Conservation (phyloP, 257 asterid genomes). For the Linaria vulgaris region DNA sequence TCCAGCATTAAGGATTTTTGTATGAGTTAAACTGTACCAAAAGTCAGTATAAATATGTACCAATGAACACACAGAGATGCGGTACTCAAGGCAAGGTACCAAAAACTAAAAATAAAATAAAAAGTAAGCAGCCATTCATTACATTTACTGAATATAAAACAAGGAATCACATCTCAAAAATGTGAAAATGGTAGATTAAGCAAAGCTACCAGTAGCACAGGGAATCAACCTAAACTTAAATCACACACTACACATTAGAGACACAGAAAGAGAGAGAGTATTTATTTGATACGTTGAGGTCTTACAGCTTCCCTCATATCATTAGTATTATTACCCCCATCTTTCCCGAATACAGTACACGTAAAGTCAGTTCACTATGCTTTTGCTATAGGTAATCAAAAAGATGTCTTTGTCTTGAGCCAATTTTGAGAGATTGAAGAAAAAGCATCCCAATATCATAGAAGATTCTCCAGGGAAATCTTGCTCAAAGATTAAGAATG, state of each 20-base stretch:
- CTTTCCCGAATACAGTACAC: not conserved
- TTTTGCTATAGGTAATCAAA: not conserved
- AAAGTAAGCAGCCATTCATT: conserved; percentile 7
- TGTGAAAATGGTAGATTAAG: not conserved
- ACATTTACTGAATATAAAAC: not conserved
- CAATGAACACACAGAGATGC: not conserved
- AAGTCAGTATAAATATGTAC: conserved; percentile 1
- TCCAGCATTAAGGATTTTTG: not conserved
- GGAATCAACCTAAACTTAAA: conserved; percentile 6
- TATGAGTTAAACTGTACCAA: not conserved
- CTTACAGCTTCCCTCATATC: too few relatives aligned
- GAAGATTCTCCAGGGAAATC: not conserved
- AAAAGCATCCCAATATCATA: not conserved
- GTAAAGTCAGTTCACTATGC: not conserved
- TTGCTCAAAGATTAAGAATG: not conserved
- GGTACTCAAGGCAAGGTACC: not conserved
- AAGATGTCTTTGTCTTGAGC: not conserved
- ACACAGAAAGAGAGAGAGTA: too few relatives aligned
- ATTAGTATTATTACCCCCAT: not conserved
- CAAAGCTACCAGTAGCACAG: not conserved
- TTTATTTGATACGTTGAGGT: too few relatives aligned
- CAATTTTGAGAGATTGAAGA: not conserved
- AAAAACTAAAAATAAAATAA: too few relatives aligned
- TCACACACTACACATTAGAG: too few relatives aligned
- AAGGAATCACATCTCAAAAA: not conserved